Evolutionary conservation across 164 flowering plant genomes (phyloP).

Genomic region (Vitis rupestris): DNA sequence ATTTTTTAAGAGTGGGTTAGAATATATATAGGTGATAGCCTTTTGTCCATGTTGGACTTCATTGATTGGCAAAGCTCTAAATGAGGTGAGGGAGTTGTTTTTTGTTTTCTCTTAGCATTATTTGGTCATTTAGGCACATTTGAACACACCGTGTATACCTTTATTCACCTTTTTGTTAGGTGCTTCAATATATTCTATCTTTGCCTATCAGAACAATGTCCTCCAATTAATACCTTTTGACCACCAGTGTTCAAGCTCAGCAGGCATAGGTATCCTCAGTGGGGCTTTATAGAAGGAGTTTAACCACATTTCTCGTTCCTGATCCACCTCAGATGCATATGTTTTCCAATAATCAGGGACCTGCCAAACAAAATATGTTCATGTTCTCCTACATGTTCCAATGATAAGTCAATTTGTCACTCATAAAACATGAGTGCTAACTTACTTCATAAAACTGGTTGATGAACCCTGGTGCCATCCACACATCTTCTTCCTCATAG

Average conservation of each 20-base stretch:
- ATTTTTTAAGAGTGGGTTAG: too few species aligned
- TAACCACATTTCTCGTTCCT: constrained; percentile 95
- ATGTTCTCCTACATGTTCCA: neutral
- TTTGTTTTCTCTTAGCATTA: too few species aligned
- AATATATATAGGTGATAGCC: too few species aligned
- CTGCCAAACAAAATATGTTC: constrained; percentile 32
- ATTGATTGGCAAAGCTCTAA: too few species aligned
- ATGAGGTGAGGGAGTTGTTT: too few species aligned
- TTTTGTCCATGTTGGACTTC: too few species aligned
- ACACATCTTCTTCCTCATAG: constrained; percentile 88
- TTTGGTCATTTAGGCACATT: too few species aligned
- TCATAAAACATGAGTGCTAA: neutral
- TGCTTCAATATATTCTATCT: too few species aligned
- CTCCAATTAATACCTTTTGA: constrained; percentile 43
- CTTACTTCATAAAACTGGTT: constrained; percentile 88
- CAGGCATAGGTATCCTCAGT: constrained; percentile 86
- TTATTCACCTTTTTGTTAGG: too few species aligned
- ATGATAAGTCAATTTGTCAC: neutral
- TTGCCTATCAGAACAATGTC: too few species aligned
- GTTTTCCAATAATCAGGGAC: constrained; percentile 94
- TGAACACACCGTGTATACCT: too few species aligned
- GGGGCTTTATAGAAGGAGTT: constrained; percentile 93
- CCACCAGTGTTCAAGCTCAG: constrained; percentile 98
- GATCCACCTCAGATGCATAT: constrained; percentile 76
- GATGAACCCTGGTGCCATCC: constrained; percentile 99